Evolutionary conservation across 306 rosid genomes (phyloP), one percentile per base, ranked within the genome.

Genomic region (Adenanthera pavonina): DNA sequence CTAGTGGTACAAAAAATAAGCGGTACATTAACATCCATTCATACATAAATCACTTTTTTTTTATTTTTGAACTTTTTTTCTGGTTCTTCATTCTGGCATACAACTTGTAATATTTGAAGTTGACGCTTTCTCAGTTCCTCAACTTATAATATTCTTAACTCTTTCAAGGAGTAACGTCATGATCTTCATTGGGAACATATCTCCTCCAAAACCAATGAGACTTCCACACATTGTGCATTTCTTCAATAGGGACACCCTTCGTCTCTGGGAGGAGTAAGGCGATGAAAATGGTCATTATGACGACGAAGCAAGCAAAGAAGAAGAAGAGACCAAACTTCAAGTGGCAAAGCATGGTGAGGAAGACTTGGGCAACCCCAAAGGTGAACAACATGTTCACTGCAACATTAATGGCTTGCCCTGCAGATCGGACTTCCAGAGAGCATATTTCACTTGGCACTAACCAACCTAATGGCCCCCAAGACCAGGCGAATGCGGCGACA

Each of bases 281-380:
- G 40, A 67, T 8, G 51, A 67, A 67, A 36, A 67, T 67, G 72
- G 72, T 67, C 72, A 67, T 67, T 17, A 67, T 8, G 51, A 67
- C 48, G 6, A 67, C 72, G 25, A 67, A 67, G 51, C 15, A 17
- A 4, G 72, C 72, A 13, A 67, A 67, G 72, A 67, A 67, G 72
- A 67, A 40, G 51, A 67, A 67, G 72, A 67, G 72, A 3, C 72
- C 51, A 2, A 67, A 67, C 33, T 67, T 67, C 51, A 67, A 40
- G 72, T 67, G 49, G 49, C 72, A 67, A n/a, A 67, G 72, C 72
- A 67, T 67, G 16, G 49, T 67, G 15, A 67, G 72, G 49, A 67
- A 67, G 3, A 40, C 72, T 67, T 67, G 72, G 3, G 72, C 72
- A 40, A 67, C 8, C 20, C 15, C 72, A 67, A 67, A 67, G 19